Base-by-base conservation (phyloP, 2,329 filamentous ascomycete genomes). In the Bertia moriformis region DNA sequence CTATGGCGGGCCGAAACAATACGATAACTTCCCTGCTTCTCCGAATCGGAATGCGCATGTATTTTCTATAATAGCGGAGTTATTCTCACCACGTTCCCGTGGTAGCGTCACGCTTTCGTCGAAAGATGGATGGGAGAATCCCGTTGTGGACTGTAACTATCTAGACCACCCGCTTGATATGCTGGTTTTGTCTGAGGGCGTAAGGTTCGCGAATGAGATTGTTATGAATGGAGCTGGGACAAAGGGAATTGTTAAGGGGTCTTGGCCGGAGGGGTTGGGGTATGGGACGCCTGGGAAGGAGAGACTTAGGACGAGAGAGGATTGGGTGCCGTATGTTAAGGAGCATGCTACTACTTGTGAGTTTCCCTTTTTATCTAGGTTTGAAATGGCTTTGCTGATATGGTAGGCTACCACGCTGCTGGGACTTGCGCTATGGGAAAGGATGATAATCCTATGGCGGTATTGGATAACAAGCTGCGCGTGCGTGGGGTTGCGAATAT, bases 281-380 rank as follows among this genome's bases (percentile, higher is more conserved):
- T 73, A 78, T 44, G 10, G n/a, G 10, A 29, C 24, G 24, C n/a
- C n/a, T n/a, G n/a, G n/a, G n/a, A n/a, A n/a, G n/a, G 69, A 77
- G 51, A 53, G 51, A 38, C 63, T 65, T 48, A 70, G 58, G 39
- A 66, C 57, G 1, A 59, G 72, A 13, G 69, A 75, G 47, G 61
- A 78, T 30, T 78, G 74, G 74, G 57, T 67, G 24, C 60, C 63
- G 1, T 68, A 67, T 46, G 67, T 78, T 4, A 68, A 63, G 47
- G 55, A 76, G 20, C 61, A 75, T 49, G 72, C 69, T n/a, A 74
- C 70, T 2, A 76, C 72, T 18, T 75, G 71, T 69, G 58, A 59
- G 61, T 55, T 17, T 4, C 14, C n/a, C n/a, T 5, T 7, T 4
- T 4, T 10, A 22, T 4, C 10, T n/a, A 42, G 32, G 19, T 4